Percentiles rank a stretch among this genome's conserved stretches.
Conservation (phyloP, 768 basidiomycete genomes). For the Leccinum subtestaceum region DNA sequence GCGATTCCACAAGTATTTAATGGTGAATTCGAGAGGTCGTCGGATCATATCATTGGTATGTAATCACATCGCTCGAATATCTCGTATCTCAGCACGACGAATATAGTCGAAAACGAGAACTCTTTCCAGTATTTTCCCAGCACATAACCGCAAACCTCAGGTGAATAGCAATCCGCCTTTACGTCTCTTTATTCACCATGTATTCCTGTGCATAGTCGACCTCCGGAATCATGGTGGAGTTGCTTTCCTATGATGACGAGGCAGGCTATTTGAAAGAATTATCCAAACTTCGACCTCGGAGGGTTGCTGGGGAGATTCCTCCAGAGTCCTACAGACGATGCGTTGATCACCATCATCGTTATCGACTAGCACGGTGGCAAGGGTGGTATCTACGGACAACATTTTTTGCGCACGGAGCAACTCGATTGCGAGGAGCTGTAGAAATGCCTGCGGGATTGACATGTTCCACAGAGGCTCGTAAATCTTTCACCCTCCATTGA, state of each 20-base stretch:
- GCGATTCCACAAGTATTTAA: constrained; percentile 62
- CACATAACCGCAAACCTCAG: constrained; percentile 41
- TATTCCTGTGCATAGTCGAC: constrained; percentile 82
- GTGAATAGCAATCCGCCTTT: constrained; percentile 24
- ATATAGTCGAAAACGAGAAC: no score
- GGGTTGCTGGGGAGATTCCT: constrained; percentile 62
- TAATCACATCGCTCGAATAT: background rate
- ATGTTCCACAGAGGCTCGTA: constrained; percentile 98
- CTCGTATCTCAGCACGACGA: no score
- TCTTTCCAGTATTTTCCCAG: constrained; percentile 33
- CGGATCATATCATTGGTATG: background rate
- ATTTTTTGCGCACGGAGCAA: constrained; percentile 47
- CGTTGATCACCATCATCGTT: constrained; percentile 51
- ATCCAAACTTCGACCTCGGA: constrained; percentile 53
- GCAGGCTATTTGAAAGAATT: constrained; percentile 45
- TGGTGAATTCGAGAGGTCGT: background rate
- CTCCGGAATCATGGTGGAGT: constrained; percentile 77
- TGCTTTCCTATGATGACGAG: constrained; percentile 88
- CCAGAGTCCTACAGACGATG: constrained; percentile 83
- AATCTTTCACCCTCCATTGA: constrained; percentile 50
- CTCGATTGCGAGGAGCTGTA: constrained; percentile 74
- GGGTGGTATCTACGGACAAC: constrained; percentile 53
- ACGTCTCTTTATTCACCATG: constrained; percentile 39
- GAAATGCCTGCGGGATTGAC: constrained; percentile 84
- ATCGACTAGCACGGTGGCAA: constrained; percentile 74